Evolutionary conservation across 768 basidiomycete genomes (phyloP), one percentile per base, ranked within the genome.

Genomic region (Lactarius sp.): DNA sequence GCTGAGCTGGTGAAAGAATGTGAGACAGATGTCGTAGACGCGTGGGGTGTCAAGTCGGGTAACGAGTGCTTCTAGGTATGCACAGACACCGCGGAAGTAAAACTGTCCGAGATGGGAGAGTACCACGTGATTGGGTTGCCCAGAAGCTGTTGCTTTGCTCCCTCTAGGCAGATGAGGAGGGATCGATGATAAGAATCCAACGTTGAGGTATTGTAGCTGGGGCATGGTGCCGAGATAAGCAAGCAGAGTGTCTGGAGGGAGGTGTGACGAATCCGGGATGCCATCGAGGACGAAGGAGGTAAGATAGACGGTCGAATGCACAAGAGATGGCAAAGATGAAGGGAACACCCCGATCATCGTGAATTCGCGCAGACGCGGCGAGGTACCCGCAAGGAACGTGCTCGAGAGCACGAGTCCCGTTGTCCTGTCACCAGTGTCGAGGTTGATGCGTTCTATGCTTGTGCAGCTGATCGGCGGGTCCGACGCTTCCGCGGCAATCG

Each of bases 221-320:
- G 49, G 47, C 57, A 59, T 59, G 8, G 16, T 13, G 22, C 36
- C 14, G 36, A 59, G 57, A 18, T 59, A 22, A 20, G 1, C 14
- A 33, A 59, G 16, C 20, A 59, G 36, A 36, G 5, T 37, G 6
- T 37, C 47, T 31, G 57, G 57, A 14, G 57, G 49, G 14, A 59
- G 49, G 31, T 27, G 16, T 12, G 37, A 49, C 16, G 34, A 18
- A 20, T 41, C 16, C 9, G 57, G 57, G 37, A 59, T 59, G 9
- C 57, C 57, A 4, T 59, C 57, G 49, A 59, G 57, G 22, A 51
- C 57, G 16, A 59, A 47, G 9, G 16, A 41, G 18, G 36, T 50
- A 2, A 27, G 47, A 31, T 22, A 49, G 22, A 13, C 16, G 4
- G 57, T 13, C 7, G 47, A 59, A 51, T 31, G 46, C 6, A 59